These are phyloP conservation scores for Podaxis sp. DNA, from an alignment of 768 basidiomycete species.

Conservation along the genomic window DNA sequence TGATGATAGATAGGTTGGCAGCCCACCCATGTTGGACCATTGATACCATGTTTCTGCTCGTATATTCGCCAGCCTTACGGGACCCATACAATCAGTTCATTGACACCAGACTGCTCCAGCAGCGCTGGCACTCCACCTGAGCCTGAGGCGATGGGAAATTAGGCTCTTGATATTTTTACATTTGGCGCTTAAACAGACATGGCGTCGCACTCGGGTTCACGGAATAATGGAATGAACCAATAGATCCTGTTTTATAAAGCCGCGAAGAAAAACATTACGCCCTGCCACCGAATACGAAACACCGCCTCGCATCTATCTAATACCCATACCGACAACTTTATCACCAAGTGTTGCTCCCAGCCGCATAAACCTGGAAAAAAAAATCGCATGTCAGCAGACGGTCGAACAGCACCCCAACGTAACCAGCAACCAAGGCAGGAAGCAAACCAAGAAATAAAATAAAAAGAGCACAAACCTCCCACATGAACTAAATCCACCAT, in stretches of 20 bases:
- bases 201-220: background rate
- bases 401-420: background rate
- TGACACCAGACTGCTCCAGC: too few relatives aligned
- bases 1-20: too few relatives aligned
- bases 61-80: too few relatives aligned
- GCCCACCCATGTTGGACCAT: too few relatives aligned
- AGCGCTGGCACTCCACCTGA: too few relatives aligned
- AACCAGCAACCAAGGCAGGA: background rate
- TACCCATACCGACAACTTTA: background rate
- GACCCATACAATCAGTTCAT: too few relatives aligned
- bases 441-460: background rate
- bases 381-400: background rate
- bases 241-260: background rate
- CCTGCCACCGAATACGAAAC: background rate
- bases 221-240: background rate
- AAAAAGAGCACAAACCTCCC: background rate
- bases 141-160: too few relatives aligned
- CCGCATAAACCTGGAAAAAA: constrained; percentile 28
- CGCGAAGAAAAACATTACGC: background rate
- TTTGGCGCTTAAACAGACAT: too few relatives aligned
- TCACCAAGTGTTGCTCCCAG: constrained; percentile 23
- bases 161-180: background rate
- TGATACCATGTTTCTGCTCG: too few relatives aligned
- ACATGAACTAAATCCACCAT: background rate
- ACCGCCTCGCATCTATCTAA: background rate